Conservation (phyloP, 306 rosid genomes). For the Casuarina glauca region DNA sequence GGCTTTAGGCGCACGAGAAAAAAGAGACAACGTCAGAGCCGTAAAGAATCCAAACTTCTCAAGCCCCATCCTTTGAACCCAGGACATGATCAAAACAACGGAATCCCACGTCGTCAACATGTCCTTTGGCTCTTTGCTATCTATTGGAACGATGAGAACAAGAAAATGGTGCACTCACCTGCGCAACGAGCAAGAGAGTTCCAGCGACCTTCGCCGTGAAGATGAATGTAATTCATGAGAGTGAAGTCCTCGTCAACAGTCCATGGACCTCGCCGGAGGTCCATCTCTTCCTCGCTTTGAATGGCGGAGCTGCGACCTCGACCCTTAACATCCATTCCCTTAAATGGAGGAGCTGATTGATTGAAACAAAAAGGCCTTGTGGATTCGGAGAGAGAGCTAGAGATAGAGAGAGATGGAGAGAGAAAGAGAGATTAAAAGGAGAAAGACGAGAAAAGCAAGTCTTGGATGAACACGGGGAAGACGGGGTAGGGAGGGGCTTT, state of each 20-base stretch:
- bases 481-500: constrained; percentile 36
- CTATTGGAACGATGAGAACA: neutral
- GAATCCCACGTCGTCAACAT: neutral
- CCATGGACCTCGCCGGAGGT: constrained; percentile 92
- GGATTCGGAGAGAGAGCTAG: constrained; percentile 9
- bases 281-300: constrained; percentile 45
- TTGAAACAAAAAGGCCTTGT: constrained; percentile 24
- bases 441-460: constrained; percentile 24
- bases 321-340: constrained; percentile 55
- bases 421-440: constrained; percentile 1
- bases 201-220: constrained; percentile 98
- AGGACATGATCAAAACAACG: neutral
- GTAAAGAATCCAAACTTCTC: neutral
- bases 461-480: constrained; percentile 41
- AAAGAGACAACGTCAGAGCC: constrained; percentile 20
- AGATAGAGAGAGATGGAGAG: neutral
- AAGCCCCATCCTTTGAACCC: neutral
- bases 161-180: constrained; percentile 23
- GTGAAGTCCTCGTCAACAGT: constrained; percentile 84
- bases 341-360: constrained; percentile 24
- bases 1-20: constrained; percentile 32
- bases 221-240: constrained; percentile 85
- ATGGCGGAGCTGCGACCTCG: constrained; percentile 16
- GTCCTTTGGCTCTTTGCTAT: neutral
- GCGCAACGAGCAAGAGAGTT: constrained; percentile 88